Conservation (phyloP, 805 yeast species). For the Wickerhamiella lipophila region DNA sequence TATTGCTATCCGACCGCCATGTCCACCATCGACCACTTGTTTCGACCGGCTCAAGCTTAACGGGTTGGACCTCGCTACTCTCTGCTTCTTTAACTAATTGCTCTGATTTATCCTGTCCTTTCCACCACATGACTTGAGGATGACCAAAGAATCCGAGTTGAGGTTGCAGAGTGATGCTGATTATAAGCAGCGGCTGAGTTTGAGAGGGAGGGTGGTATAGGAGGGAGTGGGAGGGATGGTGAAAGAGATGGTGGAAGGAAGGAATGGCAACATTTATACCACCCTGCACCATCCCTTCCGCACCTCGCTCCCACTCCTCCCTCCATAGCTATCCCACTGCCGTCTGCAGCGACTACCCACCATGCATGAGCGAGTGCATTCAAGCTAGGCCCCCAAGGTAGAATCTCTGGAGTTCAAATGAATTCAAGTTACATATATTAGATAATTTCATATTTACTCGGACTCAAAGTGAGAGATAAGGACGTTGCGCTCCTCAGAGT, state of each 20-base stretch:
- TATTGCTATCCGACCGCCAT: neutral
- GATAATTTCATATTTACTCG: constrained; percentile 38
- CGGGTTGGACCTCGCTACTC: neutral
- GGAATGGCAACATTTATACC: too few relatives aligned
- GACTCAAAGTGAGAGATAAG: constrained; percentile 91
- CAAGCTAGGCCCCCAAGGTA: too few relatives aligned
- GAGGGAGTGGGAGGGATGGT: too few relatives aligned
- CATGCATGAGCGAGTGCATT: too few relatives aligned
- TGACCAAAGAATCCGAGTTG: neutral
- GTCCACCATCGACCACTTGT: neutral
- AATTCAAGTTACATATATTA: neutral
- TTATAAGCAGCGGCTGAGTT: too few relatives aligned
- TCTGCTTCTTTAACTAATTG: neutral
- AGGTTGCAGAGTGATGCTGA: neutral
- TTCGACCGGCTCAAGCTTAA: neutral
- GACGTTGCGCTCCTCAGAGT: constrained; percentile 92
- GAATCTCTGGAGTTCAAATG: too few relatives aligned
- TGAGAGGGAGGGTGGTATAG: too few relatives aligned
- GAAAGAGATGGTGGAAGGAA: too few relatives aligned
- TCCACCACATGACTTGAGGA: constrained; percentile 1
- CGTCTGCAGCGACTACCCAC: too few relatives aligned
- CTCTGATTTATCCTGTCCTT: neutral
- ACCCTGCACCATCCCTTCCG: too few relatives aligned
- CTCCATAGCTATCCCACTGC: too few relatives aligned
- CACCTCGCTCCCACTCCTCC: too few relatives aligned